Conservation (phyloP, 352 stramenopile genomes). For the Blastocystis sp. region DNA sequence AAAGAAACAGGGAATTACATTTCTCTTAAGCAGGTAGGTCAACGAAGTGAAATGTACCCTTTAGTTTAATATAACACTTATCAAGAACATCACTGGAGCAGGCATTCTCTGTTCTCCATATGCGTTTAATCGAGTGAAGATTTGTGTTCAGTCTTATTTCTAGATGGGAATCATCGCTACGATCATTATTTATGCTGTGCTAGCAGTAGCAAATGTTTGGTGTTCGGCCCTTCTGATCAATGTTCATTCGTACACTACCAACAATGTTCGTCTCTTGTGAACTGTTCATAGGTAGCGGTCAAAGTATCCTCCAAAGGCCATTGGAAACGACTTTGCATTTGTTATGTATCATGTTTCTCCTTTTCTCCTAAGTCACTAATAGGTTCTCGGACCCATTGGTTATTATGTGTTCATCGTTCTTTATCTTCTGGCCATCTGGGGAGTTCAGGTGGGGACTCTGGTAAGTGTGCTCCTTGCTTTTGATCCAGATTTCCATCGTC, state of each 20-base stretch:
- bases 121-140: background rate
- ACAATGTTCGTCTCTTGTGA: background rate
- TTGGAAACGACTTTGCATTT: conserved; percentile 1
- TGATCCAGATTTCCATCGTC: conserved; percentile 33
- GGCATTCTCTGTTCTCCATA: conserved; percentile 45
- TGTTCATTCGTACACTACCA: background rate
- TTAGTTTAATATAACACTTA: conserved; percentile 4
- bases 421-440: conserved; percentile 33
- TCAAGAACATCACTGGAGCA: conserved; percentile 32
- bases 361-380: background rate
- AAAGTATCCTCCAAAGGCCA: conserved; percentile 25
- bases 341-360: conserved; percentile 17
- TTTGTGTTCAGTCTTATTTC: background rate
- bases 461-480: background rate
- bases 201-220: background rate
- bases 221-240: background rate
- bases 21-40: background rate
- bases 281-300: background rate
- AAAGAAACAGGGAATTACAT: background rate
- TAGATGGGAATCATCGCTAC: conserved; percentile 53
- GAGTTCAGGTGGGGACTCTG: background rate
- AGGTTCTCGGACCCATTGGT: conserved; percentile 6
- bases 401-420: background rate
- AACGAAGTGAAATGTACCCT: background rate
- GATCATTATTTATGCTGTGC: background rate